phyloP scores from a whole-genome alignment of 2,329 filamentous ascomycete species.

The Clonostachys rosea region DNA sequence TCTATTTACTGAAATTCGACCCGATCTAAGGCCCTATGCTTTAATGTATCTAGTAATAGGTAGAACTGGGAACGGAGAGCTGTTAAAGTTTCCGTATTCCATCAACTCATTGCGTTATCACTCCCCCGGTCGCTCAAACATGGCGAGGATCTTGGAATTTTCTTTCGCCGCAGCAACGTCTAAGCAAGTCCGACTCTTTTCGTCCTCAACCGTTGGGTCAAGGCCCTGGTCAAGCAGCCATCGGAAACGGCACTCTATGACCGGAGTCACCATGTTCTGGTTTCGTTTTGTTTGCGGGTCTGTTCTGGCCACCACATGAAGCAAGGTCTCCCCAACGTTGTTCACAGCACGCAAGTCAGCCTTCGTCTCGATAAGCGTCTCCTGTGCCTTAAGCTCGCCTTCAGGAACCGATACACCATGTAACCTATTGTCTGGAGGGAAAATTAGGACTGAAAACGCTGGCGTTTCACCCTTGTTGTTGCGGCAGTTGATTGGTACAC shows the following conservation, averaged over 20 bases:
- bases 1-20: no score
- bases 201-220: background rate
- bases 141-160: background rate
- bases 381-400: background rate
- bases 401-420: background rate
- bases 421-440: no score
- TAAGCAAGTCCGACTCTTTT: background rate
- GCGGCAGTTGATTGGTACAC: background rate
- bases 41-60: no score
- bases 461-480: background rate
- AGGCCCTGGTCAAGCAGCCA: background rate
- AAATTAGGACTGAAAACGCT: background rate
- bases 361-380: background rate
- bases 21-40: no score
- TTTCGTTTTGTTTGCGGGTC: background rate
- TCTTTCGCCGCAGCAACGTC: background rate
- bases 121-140: background rate
- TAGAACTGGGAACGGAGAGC: no score
- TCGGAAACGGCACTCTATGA: background rate
- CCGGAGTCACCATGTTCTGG: background rate
- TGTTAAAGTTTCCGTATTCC: no score
- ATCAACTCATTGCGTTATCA: no score
- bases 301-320: background rate
- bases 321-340: background rate
- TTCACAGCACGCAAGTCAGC: background rate